Evolutionary conservation across 2,329 filamentous ascomycete species (phyloP).

Genomic region (Fusarium luffae): DNA sequence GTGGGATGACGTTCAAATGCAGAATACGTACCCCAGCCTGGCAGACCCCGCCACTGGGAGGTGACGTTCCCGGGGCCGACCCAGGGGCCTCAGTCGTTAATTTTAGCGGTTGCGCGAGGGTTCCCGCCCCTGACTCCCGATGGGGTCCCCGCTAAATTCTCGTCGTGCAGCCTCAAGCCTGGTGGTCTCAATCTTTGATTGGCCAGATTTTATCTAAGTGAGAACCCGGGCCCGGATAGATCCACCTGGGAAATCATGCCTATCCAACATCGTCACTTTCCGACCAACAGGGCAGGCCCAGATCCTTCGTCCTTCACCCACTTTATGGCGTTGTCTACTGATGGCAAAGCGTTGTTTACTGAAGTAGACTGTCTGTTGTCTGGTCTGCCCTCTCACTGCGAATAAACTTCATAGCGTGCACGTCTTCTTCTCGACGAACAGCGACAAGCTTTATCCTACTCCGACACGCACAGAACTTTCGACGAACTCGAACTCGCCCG

Average conservation of each 20-base stretch:
- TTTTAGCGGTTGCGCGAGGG: conserved; percentile 34
- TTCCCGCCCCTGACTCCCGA: conserved; percentile 39
- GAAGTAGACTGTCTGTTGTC: background rate
- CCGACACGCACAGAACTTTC: conserved; percentile 20
- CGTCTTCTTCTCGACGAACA: background rate
- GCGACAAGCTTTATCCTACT: conserved; percentile 28
- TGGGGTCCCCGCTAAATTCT: conserved; percentile 37
- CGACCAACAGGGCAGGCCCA: conserved; percentile 31
- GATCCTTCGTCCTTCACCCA: conserved; percentile 26
- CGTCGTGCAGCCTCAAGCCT: conserved; percentile 34
- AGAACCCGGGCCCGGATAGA: conserved; percentile 23
- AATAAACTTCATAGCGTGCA: background rate
- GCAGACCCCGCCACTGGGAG: conserved; percentile 10
- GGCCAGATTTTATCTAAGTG: conserved; percentile 26
- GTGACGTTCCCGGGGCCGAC: conserved; percentile 2
- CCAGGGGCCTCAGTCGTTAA: conserved; percentile 20
- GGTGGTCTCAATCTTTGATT: conserved; percentile 20
- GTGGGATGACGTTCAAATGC: conserved; percentile 28
- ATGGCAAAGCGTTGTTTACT: background rate
- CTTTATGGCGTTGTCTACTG: conserved; percentile 7
- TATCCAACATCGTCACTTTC: conserved; percentile 44
- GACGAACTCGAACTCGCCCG: conserved; percentile 29
- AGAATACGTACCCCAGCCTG: conserved; percentile 25
- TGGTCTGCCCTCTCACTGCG: background rate
- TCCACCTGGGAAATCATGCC: conserved; percentile 41